phyloP scores from a whole-genome alignment of 2,329 filamentous ascomycete species.

The Botrytis galanthina region DNA sequence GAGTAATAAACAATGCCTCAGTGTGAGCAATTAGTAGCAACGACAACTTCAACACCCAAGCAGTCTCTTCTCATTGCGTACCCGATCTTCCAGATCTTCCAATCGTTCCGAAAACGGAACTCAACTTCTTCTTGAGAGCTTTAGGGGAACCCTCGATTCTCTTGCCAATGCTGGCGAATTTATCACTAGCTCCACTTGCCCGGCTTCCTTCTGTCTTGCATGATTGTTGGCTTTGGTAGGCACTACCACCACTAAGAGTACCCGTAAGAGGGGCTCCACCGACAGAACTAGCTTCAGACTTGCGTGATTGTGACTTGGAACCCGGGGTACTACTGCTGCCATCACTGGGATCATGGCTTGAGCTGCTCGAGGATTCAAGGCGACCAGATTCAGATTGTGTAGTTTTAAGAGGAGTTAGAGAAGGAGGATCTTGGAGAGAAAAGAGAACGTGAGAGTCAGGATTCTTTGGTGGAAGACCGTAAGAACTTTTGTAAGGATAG shows the following conservation, averaged over 20 bases:
- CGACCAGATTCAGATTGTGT: background rate
- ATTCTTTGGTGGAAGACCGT: background rate
- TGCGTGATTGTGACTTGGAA: background rate
- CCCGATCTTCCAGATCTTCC: constrained; percentile 8
- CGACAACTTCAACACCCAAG: background rate
- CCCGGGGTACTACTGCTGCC: no score
- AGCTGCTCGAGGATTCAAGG: background rate
- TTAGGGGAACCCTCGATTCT: constrained; percentile 5
- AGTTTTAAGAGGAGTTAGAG: background rate
- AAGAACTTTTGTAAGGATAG: background rate
- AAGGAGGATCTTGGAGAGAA: constrained; percentile 3
- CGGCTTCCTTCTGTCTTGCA: background rate
- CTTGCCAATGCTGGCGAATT: background rate
- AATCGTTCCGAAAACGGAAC: constrained; percentile 16
- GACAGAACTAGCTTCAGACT: background rate
- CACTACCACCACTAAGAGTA: background rate
- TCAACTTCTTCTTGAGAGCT: constrained; percentile 17
- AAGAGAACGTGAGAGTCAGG: background rate
- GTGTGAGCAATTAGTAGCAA: background rate
- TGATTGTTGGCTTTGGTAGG: background rate
- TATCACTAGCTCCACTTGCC: background rate
- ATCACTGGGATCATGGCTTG: background rate
- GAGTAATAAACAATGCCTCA: background rate
- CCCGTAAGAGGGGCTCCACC: background rate
- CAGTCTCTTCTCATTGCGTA: background rate